These are phyloP conservation scores for Backusella mclennaniae DNA, from an alignment of 192 early-diverging fungal species.

Conservation along the genomic window DNA sequence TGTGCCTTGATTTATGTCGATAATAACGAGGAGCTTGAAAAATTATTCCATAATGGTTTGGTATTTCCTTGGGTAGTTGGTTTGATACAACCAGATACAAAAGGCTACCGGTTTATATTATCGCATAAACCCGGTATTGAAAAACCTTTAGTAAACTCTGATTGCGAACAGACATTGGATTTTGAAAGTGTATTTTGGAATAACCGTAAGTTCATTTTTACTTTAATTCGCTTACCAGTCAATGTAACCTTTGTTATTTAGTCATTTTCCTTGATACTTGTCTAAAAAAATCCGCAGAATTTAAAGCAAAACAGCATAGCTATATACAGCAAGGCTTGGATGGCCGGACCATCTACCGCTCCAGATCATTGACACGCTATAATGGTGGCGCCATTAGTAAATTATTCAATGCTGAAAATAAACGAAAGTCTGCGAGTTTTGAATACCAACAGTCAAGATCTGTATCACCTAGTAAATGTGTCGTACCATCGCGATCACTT, in stretches of 20 bases:
- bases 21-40: constrained; percentile 15
- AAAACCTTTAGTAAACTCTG: not conserved
- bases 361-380: constrained; percentile 10
- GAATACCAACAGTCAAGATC: not conserved
- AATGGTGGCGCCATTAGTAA: constrained; percentile 21
- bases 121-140: constrained; percentile 10
- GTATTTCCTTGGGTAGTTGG: constrained; percentile 21
- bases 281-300: constrained; percentile 12
- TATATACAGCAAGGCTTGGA: not conserved
- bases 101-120: constrained; percentile 29
- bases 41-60: not conserved
- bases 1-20: constrained; percentile 35
- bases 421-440: not conserved
- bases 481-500: not conserved
- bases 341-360: not conserved
- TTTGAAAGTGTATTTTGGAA: constrained; percentile 44
- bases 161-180: constrained; percentile 12
- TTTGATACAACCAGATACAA: constrained; percentile 25
- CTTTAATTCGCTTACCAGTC: too few relatives aligned
- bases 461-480: not conserved
- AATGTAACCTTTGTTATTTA: not conserved
- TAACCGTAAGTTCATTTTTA: constrained; percentile 12
- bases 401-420: constrained; percentile 9
- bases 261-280: constrained; percentile 10
- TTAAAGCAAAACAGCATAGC: not conserved